Base-by-base conservation (phyloP, 2,329 filamentous ascomycete species). In the Chrysosporium queenslandicum region DNA sequence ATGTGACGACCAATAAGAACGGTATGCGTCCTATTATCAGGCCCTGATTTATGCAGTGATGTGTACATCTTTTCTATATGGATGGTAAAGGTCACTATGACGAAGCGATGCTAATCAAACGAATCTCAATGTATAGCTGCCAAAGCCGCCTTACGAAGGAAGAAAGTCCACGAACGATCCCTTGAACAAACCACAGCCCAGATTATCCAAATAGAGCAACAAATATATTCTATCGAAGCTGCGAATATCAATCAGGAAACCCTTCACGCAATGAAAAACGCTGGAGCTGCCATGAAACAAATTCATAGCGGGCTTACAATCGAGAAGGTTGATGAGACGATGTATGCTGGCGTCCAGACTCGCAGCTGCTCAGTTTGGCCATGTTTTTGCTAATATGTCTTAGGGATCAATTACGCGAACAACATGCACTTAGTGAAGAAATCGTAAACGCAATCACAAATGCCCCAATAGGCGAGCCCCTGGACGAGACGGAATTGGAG, bases 161-260 rank as follows among this genome's bases (percentile, higher is more conserved):
- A 97, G 81, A 97, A 98, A 80, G 78, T 82, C 61, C 87, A 92
- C 64, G 89, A 97, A 71, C 85, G 90, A 69, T 87, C 87, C 53
- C 80, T 96, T 54, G 88, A 95, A 60, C 90, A 96, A 72, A 97
- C 91, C 1, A 79, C 81, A 55, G 81, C 85, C 29, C 91, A 97
- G 72, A 94, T 97, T 65, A 81, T 83, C 62, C 94, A 92, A 20
- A 77, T 98, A 41, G 92, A 98, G 70, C 86, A 90, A 66, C 89
- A 98, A 69, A 94, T 97, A 66, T 92, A 92, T 69, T 85, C 87
- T 55, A 97, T 98, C 74, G 92, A 98, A 72, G 88, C 90, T 45
- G 92, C 92, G 56, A 98, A 97, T 69, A 96, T 98, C 76, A 98
- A 98, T 77, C 84, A 91, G 72, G 90, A 96, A 76, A 98, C 92